Percentiles rank a stretch among this genome's conserved stretches.
phyloP scores from a whole-genome alignment of 495 filamentous ascomycete species.

The Talaromyces liani region DNA sequence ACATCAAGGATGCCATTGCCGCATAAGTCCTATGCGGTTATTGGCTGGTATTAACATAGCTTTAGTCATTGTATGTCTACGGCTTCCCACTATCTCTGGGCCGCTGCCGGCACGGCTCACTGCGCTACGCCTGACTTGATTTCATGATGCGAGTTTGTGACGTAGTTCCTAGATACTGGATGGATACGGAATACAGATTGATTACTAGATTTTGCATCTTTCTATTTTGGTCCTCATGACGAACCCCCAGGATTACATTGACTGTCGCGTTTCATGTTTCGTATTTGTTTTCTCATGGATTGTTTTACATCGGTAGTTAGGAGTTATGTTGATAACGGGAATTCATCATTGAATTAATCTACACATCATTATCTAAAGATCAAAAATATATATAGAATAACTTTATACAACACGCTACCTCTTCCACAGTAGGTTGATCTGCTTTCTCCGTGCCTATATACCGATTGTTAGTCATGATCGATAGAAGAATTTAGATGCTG shows the following conservation, averaged over 20 bases:
- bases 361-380: neutral
- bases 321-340: neutral
- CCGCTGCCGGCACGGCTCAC: neutral
- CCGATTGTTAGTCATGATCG: neutral
- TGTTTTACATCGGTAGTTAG: neutral
- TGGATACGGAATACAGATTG: neutral
- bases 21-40: constrained; percentile 20
- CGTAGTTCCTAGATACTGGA: neutral
- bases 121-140: neutral
- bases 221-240: neutral
- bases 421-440: constrained; percentile 37
- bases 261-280: neutral
- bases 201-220: neutral
- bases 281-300: neutral
- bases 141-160: neutral
- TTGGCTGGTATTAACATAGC: neutral
- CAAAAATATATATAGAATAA: neutral
- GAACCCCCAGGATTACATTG: neutral
- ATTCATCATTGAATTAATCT: neutral
- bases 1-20: constrained; percentile 36
- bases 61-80: neutral
- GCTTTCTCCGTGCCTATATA: constrained; percentile 32
- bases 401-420: neutral
- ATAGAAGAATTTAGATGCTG: constrained; percentile 9
- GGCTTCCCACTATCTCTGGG: neutral